Percentiles rank a stretch among this genome's conserved stretches.
These are phyloP conservation scores for Cocos nucifera DNA, from an alignment of 176 grass and related monocot species.

Conservation along the genomic window DNA sequence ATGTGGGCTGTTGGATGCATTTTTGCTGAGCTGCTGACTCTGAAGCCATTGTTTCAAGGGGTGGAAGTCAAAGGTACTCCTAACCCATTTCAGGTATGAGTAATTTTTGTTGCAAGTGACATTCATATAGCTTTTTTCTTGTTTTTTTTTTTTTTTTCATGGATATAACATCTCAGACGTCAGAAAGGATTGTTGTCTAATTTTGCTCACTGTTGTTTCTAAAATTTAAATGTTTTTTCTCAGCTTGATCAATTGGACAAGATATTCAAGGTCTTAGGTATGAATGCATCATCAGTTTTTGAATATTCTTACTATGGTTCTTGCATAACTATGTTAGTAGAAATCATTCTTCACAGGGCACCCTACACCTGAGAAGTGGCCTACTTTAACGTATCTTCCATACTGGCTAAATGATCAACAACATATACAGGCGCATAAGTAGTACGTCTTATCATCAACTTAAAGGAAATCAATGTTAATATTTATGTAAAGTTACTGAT, in stretches of 20 bases:
- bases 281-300: conserved; percentile 12
- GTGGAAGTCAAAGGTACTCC: conserved; percentile 88
- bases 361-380: conserved; percentile 95
- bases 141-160: neutral
- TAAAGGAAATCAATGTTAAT: neutral
- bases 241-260: conserved; percentile 99
- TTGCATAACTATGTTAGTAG: conserved; percentile 1
- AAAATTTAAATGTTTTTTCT: conserved; percentile 22
- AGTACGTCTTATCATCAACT: conserved; percentile 49
- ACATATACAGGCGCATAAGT: conserved; percentile 79
- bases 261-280: conserved; percentile 99
- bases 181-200: conserved; percentile 10
- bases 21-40: conserved; percentile 93
- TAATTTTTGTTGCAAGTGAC: neutral
- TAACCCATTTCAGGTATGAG: conserved; percentile 88
- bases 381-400: conserved; percentile 86
- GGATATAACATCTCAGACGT: neutral
- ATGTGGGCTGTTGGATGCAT: conserved; percentile 99
- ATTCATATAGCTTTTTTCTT: neutral
- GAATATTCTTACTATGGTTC: conserved; percentile 10
- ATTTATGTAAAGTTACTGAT: conserved; percentile 5
- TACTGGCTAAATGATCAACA: conserved; percentile 84
- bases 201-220: conserved; percentile 29
- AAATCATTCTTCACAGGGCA: conserved; percentile 44
- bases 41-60: conserved; percentile 98